These are phyloP conservation scores for Alloascoidea africana DNA, from an alignment of 805 yeast species.

Conservation along the genomic window DNA sequence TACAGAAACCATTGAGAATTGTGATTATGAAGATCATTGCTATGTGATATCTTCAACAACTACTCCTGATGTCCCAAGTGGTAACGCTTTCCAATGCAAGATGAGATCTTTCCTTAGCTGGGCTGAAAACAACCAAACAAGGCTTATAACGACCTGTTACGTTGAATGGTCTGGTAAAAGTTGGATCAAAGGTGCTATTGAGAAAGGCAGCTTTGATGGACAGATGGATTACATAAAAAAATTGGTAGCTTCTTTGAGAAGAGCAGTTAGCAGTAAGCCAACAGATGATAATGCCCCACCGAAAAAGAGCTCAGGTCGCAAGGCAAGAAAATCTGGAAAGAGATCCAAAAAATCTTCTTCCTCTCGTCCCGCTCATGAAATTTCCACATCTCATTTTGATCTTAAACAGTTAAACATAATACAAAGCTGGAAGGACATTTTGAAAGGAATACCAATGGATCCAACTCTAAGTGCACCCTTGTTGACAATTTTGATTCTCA, in stretches of 20 bases:
- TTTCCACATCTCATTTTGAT: too few species aligned
- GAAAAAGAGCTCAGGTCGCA: too few species aligned
- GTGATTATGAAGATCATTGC: conserved; percentile 38
- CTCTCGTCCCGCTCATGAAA: too few species aligned
- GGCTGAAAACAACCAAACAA: conserved; percentile 49
- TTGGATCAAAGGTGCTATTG: conserved; percentile 86
- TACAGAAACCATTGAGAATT: conserved; percentile 43
- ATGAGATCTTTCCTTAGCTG: conserved; percentile 65
- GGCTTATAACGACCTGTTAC: conserved; percentile 46
- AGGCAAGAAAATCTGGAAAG: not conserved
- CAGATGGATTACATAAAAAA: conserved; percentile 49
- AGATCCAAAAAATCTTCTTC: too few species aligned
- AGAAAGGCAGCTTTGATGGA: conserved; percentile 70
- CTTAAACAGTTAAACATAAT: too few species aligned
- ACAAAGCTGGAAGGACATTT: too few species aligned
- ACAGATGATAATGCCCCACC: not conserved
- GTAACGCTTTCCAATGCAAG: conserved; percentile 60
- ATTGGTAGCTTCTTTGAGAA: conserved; percentile 24
- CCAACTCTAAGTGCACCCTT: too few species aligned
- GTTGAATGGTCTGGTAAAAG: conserved; percentile 84
- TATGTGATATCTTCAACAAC: conserved; percentile 45
- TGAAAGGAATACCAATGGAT: too few species aligned
- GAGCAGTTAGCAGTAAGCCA: conserved; percentile 10
- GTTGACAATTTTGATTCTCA: too few species aligned
- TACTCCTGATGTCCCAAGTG: conserved; percentile 95